Conservation (phyloP, 129 eudicot genomes). For the Tagetes patula region DNA sequence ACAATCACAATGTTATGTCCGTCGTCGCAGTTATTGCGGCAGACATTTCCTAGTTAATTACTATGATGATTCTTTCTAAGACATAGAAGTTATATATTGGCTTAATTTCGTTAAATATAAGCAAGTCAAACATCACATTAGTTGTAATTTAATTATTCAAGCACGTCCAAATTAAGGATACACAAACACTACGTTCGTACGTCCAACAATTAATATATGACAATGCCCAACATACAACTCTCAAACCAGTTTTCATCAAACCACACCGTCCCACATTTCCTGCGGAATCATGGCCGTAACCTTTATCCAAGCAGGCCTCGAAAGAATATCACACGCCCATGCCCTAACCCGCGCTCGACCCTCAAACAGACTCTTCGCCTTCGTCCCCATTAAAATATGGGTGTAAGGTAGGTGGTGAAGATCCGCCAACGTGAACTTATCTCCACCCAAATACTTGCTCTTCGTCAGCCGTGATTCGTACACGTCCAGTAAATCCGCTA, state of each 20-base stretch:
- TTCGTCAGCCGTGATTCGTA: conserved; percentile 43
- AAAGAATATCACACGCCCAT: conserved; percentile 48
- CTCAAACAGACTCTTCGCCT: conserved; percentile 37
- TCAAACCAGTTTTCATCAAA: background rate
- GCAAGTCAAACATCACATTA: too few relatives aligned
- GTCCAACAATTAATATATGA: too few relatives aligned
- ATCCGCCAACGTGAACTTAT: conserved; percentile 49
- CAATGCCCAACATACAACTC: background rate
- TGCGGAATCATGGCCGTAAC: conserved; percentile 29
- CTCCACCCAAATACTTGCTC: conserved; percentile 52
- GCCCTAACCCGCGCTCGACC: conserved; percentile 57
- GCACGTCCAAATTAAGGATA: too few relatives aligned
- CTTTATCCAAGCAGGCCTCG: conserved; percentile 62
- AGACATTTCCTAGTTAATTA: too few relatives aligned
- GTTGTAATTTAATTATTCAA: too few relatives aligned
- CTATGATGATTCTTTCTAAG: too few relatives aligned
- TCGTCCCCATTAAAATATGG: conserved; percentile 45
- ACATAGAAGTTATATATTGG: too few relatives aligned
- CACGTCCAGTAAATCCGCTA: conserved; percentile 48
- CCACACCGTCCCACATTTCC: background rate
- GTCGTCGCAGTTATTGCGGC: too few relatives aligned
- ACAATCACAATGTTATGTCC: too few relatives aligned
- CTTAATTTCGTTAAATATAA: too few relatives aligned
- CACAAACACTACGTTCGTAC: too few relatives aligned
- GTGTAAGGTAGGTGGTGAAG: conserved; percentile 42